phyloP scores from a whole-genome alignment of 768 basidiomycete genomes.

The Phanerodontia chrysosporium region DNA sequence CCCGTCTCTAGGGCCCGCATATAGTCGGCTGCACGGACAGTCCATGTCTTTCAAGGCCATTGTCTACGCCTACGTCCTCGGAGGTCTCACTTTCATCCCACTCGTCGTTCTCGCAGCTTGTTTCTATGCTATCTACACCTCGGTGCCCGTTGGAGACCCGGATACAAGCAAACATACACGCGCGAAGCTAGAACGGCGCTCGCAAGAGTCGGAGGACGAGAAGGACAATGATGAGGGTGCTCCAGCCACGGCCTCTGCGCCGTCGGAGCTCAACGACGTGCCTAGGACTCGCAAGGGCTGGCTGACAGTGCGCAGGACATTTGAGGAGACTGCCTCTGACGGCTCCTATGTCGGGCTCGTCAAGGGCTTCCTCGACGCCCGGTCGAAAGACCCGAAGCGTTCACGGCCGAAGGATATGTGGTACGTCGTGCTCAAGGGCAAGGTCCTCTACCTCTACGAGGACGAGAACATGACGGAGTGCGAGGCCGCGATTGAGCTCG shows the following conservation, averaged over 20 bases:
- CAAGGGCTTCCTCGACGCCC: slow-evolving; percentile 72
- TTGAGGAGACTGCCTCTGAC: slow-evolving; percentile 60
- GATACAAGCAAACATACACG: slow-evolving; percentile 34
- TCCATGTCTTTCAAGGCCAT: slow-evolving; percentile 67
- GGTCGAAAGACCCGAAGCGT: slow-evolving; percentile 80
- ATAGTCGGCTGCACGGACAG: not conserved
- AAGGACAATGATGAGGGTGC: slow-evolving; percentile 26
- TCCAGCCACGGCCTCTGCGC: slow-evolving; percentile 21
- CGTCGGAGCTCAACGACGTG: slow-evolving; percentile 45
- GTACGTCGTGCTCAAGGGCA: slow-evolving; percentile 90
- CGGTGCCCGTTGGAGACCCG: slow-evolving; percentile 67
- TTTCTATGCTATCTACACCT: slow-evolving; percentile 74
- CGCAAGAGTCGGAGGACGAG: slow-evolving; percentile 13
- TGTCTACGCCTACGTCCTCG: slow-evolving; percentile 82
- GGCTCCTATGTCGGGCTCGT: slow-evolving; percentile 77
- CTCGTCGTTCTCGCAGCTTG: slow-evolving; percentile 57
- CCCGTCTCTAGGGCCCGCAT: not conserved
- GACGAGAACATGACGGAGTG: slow-evolving; percentile 89
- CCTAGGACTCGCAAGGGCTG: slow-evolving; percentile 73
- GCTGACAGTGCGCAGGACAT: slow-evolving; percentile 79
- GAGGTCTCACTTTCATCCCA: slow-evolving; percentile 88
- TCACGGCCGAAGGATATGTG: slow-evolving; percentile 89
- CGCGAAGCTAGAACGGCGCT: slow-evolving; percentile 21
- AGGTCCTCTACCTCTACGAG: slow-evolving; percentile 89
- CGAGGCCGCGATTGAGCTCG: slow-evolving; percentile 84